Base-by-base conservation (phyloP, 176 grass and related monocot genomes). In the Paspalum vaginatum region DNA sequence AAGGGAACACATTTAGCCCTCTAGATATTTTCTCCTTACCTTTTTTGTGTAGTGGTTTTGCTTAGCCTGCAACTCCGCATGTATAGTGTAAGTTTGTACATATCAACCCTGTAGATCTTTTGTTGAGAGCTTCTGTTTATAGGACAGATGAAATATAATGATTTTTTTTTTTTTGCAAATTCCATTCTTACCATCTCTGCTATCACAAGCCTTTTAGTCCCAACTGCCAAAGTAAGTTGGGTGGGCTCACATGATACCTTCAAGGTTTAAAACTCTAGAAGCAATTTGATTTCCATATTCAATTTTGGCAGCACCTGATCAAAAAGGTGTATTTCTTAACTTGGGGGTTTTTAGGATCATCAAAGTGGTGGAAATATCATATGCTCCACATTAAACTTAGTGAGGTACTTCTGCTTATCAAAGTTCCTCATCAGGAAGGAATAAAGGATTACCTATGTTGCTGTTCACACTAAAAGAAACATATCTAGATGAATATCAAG, bases 21-120 rank as follows among this genome's bases (percentile, higher is more conserved):
- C 61, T 18, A 68, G 45, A 32, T 3, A 2, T 32, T 53, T 16
- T 75, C 55, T 40, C 18, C 18, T 61, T 22, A 61, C 37, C 26
- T 61, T 37, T 8, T 76, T n/a, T 39, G 8, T 53, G 42, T 22
- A 75, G 18, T 13, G 21, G 22, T 47, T 80, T 75, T 76, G 51
- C n/a, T 81, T 41, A 37, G 12, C 41, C 70, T 85, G 82, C 24
- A 46, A 32, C 32, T 32, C 32, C 71, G 75, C 46, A 76, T 41
- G n/a, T 32, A 17, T 11, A 11, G 50, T 72, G 45, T 68, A 70
- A 46, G 68, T 70, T 75, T 75, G 75, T 41, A 20, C 14, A 63
- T 56, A 80, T 9, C 2, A 4, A 78, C 14, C 17, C 0, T 49
- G 46, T 41, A 39, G 14, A 72, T 37, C 46, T 54, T 43, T 17